Conservation (phyloP, 129 eudicot genomes). For the Chrysanthemum makinoi region DNA sequence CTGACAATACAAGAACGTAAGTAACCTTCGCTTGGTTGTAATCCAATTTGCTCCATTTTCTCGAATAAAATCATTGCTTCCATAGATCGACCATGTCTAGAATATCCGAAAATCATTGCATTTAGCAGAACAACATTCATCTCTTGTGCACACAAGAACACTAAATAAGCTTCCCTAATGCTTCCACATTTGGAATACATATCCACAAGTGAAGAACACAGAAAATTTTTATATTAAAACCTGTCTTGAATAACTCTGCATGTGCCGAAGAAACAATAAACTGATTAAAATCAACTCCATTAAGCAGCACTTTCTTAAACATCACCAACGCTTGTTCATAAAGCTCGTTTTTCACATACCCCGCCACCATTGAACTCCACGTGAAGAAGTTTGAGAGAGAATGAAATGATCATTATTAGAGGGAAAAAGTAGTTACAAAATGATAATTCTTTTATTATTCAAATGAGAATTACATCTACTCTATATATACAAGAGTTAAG, state of each 20-base stretch:
- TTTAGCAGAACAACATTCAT: conserved; percentile 66
- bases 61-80: conserved; percentile 79
- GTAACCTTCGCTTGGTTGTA: conserved; percentile 79
- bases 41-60: conserved; percentile 79
- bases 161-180: conserved; percentile 62
- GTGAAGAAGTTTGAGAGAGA: no score
- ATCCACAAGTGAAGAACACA: conserved; percentile 70
- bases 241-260: conserved; percentile 46
- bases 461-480: no score
- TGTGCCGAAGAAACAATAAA: conserved; percentile 67
- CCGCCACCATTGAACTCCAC: conserved; percentile 95
- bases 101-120: conserved; percentile 83
- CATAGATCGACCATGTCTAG: conserved; percentile 64
- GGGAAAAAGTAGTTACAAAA: no score
- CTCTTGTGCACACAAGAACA: conserved; percentile 45
- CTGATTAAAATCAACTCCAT: conserved; percentile 46
- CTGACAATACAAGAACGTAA: conserved; percentile 70
- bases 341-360: conserved; percentile 71
- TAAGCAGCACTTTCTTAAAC: conserved; percentile 41
- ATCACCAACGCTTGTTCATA: conserved; percentile 67
- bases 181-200: conserved; percentile 90
- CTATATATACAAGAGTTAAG: no score
- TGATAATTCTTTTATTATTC: no score
- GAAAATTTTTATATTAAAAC: conserved; percentile 44
- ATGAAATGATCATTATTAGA: no score